These are phyloP conservation scores for Apiospora phragmitis DNA, from an alignment of 2,329 filamentous ascomycete genomes.

Conservation along the genomic window DNA sequence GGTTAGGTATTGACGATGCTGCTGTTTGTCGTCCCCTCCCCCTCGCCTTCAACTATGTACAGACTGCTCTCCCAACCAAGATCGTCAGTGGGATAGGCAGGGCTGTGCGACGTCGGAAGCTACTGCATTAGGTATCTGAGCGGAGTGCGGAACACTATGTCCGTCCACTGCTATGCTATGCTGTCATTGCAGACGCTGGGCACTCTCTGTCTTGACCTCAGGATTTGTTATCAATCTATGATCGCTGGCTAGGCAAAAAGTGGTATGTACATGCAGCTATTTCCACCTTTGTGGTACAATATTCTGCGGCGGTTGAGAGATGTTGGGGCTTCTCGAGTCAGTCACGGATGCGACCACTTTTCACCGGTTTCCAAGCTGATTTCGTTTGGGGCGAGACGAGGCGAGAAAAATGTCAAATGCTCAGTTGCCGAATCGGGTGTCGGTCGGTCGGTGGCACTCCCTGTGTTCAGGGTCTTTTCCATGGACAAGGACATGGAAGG, in stretches of 20 bases:
- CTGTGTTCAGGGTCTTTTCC: not conserved
- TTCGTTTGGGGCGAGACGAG: not conserved
- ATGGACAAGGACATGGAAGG: not conserved
- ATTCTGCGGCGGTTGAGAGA: not conserved
- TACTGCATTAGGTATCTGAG: not conserved
- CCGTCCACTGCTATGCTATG: not conserved
- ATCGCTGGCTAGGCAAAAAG: too few relatives aligned
- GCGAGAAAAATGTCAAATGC: constrained; percentile 1
- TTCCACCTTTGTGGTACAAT: not conserved
- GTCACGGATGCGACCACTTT: not conserved
- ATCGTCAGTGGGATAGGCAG: not conserved
- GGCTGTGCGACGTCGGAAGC: constrained; percentile 4
- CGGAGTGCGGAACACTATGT: not conserved
- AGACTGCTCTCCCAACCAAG: not conserved
- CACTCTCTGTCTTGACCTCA: not conserved
- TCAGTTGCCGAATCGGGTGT: not conserved
- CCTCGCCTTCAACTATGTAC: not conserved
- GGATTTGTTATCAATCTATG: not conserved
- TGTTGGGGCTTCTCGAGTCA: not conserved
- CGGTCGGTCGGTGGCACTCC: not conserved
- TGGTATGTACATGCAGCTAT: too few relatives aligned
- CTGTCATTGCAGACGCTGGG: not conserved
- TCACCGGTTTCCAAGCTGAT: not conserved
- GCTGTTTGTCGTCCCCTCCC: not conserved
- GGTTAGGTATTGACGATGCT: not conserved